phyloP scores from a whole-genome alignment of 2,329 filamentous ascomycete genomes.

The Meredithiella fracta region DNA sequence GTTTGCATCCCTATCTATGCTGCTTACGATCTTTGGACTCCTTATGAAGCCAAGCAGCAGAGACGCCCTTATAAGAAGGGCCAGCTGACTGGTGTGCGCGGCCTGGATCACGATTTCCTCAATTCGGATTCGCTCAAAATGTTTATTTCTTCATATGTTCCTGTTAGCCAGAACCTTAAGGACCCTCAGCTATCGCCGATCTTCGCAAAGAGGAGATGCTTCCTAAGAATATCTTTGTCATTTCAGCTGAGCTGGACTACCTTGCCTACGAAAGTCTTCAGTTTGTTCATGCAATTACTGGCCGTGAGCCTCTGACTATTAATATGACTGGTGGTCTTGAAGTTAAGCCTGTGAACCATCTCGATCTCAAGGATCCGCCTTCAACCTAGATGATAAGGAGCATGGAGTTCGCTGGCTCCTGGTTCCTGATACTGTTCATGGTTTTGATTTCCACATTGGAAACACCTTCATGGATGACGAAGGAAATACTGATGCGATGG shows the following conservation, averaged over 20 bases:
- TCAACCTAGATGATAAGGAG: slow-evolving; percentile 21
- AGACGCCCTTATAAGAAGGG: slow-evolving; percentile 19
- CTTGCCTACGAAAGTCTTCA: slow-evolving; percentile 17
- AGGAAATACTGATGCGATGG: slow-evolving; percentile 19
- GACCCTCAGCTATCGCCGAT: slow-evolving; percentile 23
- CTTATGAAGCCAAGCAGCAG: slow-evolving; percentile 17
- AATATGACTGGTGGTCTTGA: slow-evolving; percentile 14
- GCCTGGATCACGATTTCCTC: slow-evolving; percentile 14
- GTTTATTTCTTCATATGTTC: slow-evolving; percentile 23
- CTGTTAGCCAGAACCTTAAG: slow-evolving; percentile 19
- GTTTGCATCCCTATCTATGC: slow-evolving; percentile 30
- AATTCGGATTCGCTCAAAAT: slow-evolving; percentile 16
- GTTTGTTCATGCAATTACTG: slow-evolving; percentile 16
- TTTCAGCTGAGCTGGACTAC: slow-evolving; percentile 25
- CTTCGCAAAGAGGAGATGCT: slow-evolving; percentile 20
- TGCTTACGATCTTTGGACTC: slow-evolving; percentile 22
- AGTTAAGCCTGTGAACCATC: slow-evolving; percentile 12
- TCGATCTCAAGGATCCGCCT: slow-evolving; percentile 22
- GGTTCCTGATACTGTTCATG: slow-evolving; percentile 27
- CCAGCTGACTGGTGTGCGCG: slow-evolving; percentile 15
- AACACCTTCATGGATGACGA: slow-evolving; percentile 20
- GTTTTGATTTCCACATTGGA: slow-evolving; percentile 23
- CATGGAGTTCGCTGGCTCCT: slow-evolving; percentile 25
- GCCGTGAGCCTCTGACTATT: slow-evolving; percentile 7
- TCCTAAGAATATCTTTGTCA: slow-evolving; percentile 23